Evolutionary conservation across 1,284 basidiomycete species (phyloP).

Genomic region (Golubevia sp.): DNA sequence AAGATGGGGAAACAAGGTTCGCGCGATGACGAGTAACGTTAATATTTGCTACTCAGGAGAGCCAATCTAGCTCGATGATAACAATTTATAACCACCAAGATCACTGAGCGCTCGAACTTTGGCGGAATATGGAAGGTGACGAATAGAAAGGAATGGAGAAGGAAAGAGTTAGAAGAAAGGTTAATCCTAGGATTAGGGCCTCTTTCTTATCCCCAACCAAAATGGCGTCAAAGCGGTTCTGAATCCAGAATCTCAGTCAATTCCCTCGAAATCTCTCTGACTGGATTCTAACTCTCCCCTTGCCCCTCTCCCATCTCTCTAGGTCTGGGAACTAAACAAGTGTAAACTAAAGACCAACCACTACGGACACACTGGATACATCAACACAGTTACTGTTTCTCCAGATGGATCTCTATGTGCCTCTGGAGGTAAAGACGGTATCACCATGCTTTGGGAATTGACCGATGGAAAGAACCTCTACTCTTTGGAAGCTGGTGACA

Average conservation of each 20-base stretch:
- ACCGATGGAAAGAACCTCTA: conserved; percentile 99
- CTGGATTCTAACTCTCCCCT: conserved; percentile 4
- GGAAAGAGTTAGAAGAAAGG: neutral
- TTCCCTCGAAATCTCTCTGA: too few species aligned
- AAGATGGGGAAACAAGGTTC: conserved; percentile 63
- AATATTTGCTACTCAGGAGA: conserved; percentile 86
- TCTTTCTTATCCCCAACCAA: neutral
- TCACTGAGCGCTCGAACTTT: conserved; percentile 67
- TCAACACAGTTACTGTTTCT: conserved; percentile 98
- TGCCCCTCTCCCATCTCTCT: neutral
- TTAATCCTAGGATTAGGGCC: neutral
- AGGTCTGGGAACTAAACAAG: conserved; percentile 99
- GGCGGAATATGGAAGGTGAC: neutral
- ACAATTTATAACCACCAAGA: conserved; percentile 73
- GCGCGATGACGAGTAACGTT: conserved; percentile 63
- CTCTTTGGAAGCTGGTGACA: conserved; percentile 97
- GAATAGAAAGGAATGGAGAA: neutral
- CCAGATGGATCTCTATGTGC: conserved; percentile 99
- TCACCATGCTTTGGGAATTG: conserved; percentile 99
- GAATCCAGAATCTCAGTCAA: too few species aligned
- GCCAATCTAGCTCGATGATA: conserved; percentile 70
- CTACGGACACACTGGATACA: conserved; percentile 98
- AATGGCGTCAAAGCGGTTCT: too few species aligned
- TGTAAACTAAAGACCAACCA: conserved; percentile 99
- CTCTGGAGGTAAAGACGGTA: conserved; percentile 93